Evolutionary conservation across 2,329 filamentous ascomycete species (phyloP).

Genomic region (Blumeria hordei): DNA sequence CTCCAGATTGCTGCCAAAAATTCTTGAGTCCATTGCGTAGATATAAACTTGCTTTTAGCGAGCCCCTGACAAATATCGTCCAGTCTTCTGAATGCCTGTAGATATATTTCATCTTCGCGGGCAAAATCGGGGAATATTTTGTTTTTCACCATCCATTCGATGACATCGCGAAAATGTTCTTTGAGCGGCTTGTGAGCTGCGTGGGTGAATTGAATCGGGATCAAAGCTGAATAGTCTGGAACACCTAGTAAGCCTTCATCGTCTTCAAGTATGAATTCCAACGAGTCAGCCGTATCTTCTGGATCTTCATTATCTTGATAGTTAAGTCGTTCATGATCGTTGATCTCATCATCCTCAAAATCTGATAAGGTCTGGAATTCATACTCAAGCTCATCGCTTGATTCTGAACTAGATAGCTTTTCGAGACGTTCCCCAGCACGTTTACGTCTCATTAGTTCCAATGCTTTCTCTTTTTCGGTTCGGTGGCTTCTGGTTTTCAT

Average conservation of each 20-base stretch:
- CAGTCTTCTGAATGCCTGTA: conserved; percentile 43
- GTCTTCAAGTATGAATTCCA: conserved; percentile 38
- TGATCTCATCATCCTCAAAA: conserved; percentile 22
- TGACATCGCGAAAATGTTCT: conserved; percentile 47
- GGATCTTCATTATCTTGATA: conserved; percentile 6
- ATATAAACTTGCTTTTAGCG: conserved; percentile 46
- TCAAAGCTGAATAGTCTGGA: conserved; percentile 21
- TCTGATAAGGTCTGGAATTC: conserved; percentile 21
- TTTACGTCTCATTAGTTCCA: conserved; percentile 18
- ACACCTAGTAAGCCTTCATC: conserved; percentile 31
- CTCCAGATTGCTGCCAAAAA: conserved; percentile 43
- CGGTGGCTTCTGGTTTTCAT: conserved; percentile 11
- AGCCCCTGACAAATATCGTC: conserved; percentile 45
- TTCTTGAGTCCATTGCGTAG: conserved; percentile 40
- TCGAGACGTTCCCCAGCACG: conserved; percentile 19
- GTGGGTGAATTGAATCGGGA: conserved; percentile 45
- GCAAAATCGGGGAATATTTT: conserved; percentile 50
- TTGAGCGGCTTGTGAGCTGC: conserved; percentile 41
- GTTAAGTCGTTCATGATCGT: conserved; percentile 1
- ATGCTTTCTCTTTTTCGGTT: conserved; percentile 18
- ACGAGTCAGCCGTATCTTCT: conserved; percentile 13
- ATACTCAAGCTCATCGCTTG: conserved; percentile 4
- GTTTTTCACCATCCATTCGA: conserved; percentile 66
- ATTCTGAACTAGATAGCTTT: conserved; percentile 16
- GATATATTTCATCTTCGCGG: conserved; percentile 37